Evolutionary conservation across 257 asterid genomes (phyloP), one percentile per base, ranked within the genome.

Genomic region (Hygrophila difformis): DNA sequence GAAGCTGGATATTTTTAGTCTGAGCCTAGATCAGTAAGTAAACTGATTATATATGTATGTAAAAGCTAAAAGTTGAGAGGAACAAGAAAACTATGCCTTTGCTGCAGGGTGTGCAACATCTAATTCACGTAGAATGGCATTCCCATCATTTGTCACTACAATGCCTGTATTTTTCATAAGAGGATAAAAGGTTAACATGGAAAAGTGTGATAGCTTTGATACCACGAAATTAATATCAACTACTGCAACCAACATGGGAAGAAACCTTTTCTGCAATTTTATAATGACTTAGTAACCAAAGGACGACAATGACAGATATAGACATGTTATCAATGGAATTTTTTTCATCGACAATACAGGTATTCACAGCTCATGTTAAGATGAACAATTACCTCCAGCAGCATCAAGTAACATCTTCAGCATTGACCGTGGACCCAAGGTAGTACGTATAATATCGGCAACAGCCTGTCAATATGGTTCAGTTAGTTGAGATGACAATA

Each of bases 61-160:
- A 4, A 44, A 38, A 38, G 1, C 4, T 12, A 5, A 38, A 15
- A 4, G 16, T 12, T 20, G 23, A 24, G 24, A 57, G 29, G 20
- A 18, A 40, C 22, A 9, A 49, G 33, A 57, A 36, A 58, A 26
- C 8, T 8, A 37, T 72, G 44, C 97, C 89, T 88, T 88, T 21
- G 97, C 95, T 18, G 97, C 97, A 11, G 97, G 97, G 56, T 88
- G 97, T 11, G 97, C 97, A 53, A 88, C 79, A 49, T 88, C 95
- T 47, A 88, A 60, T 71, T 88, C 97, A 23, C 95, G 95, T 15
- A 88, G 87, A 64, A 88, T 84, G 26, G 97, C 94, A 72, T 88
- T 88, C 48, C 97, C 97, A 69, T 88, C 97, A 61, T 88, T 88
- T 8, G 97, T 88, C 61, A 88, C 97, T 20, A 88, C 97, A 24